Evolutionary conservation across 148 eudicot genomes (phyloP).

Genomic region (Rhododendron henanense): DNA sequence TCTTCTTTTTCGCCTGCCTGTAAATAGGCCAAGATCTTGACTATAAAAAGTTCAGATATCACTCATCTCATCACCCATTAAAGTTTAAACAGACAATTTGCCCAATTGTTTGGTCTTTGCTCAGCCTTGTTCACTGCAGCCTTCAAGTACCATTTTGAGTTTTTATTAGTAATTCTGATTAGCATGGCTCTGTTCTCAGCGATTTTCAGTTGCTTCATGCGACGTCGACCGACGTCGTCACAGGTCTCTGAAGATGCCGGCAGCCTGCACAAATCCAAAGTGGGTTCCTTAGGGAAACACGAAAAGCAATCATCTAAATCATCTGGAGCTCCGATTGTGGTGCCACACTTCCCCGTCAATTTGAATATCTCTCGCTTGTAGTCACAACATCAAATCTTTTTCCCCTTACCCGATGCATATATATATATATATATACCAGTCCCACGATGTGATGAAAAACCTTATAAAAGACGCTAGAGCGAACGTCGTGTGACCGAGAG

Average conservation of each 20-base stretch:
- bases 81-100: background rate
- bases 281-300: background rate
- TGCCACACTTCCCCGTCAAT: conserved; percentile 2
- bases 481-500: too few relatives aligned
- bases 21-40: background rate
- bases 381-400: background rate
- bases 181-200: background rate
- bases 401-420: background rate
- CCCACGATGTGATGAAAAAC: background rate
- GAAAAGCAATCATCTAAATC: background rate
- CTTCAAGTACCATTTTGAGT: background rate
- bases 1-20: background rate
- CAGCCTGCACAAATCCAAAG: background rate
- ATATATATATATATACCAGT: background rate
- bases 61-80: background rate
- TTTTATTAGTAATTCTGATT: too few relatives aligned
- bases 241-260: background rate
- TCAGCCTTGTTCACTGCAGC: background rate
- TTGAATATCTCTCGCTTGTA: background rate
- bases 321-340: background rate
- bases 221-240: background rate
- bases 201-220: background rate
- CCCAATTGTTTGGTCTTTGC: background rate
- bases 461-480: too few relatives aligned
- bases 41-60: background rate